These are phyloP conservation scores for Dothidotthia symphoricarpi DNA, from an alignment of 2,329 filamentous ascomycete genomes.

Conservation along the genomic window DNA sequence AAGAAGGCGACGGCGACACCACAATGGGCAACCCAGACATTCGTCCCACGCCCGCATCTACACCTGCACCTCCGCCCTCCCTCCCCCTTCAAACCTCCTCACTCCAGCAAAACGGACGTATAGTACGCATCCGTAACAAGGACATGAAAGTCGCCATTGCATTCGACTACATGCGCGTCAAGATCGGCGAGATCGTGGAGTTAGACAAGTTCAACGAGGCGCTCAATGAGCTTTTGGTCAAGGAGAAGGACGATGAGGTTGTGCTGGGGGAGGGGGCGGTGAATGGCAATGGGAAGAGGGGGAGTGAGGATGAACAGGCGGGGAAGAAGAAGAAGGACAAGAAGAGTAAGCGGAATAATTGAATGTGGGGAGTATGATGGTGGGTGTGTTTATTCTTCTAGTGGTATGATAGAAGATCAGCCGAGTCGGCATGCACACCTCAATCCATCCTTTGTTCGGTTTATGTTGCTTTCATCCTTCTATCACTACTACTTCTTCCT, in stretches of 20 bases:
- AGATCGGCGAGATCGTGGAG: constrained; percentile 67
- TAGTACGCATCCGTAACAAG: constrained; percentile 43
- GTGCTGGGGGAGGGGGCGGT: constrained; percentile 11
- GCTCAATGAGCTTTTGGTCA: constrained; percentile 55
- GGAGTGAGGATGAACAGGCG: constrained; percentile 27
- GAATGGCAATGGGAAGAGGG: constrained; percentile 31
- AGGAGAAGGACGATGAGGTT: constrained; percentile 23
- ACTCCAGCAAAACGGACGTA: constrained; percentile 19
- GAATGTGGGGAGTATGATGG: too few relatives aligned
- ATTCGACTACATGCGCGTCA: constrained; percentile 76
- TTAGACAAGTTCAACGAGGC: constrained; percentile 63
- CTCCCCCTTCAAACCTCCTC: constrained; percentile 10
- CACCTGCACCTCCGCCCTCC: constrained; percentile 7
- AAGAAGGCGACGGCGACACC: constrained; percentile 20
- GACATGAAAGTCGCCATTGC: constrained; percentile 68
- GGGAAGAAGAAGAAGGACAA: constrained; percentile 27
- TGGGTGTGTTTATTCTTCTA: too few relatives aligned
- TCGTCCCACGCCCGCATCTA: constrained; percentile 5
- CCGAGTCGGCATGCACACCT: too few relatives aligned
- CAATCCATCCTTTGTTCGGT: too few relatives aligned
- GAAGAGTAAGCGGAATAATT: constrained; percentile 11
- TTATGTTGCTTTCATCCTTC: too few relatives aligned
- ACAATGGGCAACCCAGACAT: constrained; percentile 24
- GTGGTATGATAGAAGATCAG: too few relatives aligned
- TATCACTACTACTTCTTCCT: constrained; percentile 55